A percentile compares a stretch with the other conserved stretches of the same genome.
phyloP scores from a whole-genome alignment of 345 rosid genomes.

The Odontarrhena argentea region DNA sequence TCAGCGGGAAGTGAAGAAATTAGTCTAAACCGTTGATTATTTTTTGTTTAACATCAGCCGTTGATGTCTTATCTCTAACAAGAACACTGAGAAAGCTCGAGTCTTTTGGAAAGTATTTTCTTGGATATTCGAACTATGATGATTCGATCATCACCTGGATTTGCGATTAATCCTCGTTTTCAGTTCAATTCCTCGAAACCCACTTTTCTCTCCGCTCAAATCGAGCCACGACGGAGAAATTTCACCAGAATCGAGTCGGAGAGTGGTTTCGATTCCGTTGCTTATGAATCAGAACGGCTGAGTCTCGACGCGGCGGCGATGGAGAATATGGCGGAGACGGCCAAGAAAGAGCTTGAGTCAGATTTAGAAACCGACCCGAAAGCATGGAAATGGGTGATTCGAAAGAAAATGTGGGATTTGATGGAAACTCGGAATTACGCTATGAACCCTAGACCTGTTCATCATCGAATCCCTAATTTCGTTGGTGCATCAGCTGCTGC shows the following conservation, averaged over 20 bases:
- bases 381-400: slow-evolving; percentile 92
- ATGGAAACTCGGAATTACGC: slow-evolving; percentile 76
- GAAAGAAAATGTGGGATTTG: slow-evolving; percentile 80
- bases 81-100: slow-evolving; percentile 15
- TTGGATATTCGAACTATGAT: slow-evolving; percentile 44
- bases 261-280: slow-evolving; percentile 51
- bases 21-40: slow-evolving; percentile 30
- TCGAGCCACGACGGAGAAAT: slow-evolving; percentile 15
- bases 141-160: slow-evolving; percentile 49
- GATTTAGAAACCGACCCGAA: slow-evolving; percentile 52
- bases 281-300: slow-evolving; percentile 67
- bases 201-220: slow-evolving; percentile 4
- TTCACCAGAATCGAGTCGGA: slow-evolving; percentile 37
- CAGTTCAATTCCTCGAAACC: background rate
- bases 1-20: slow-evolving; percentile 26
- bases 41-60: slow-evolving; percentile 3
- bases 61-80: slow-evolving; percentile 32
- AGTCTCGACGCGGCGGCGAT: slow-evolving; percentile 71
- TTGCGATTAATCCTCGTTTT: slow-evolving; percentile 25
- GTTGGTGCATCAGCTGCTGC: slow-evolving; percentile 83
- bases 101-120: slow-evolving; percentile 1
- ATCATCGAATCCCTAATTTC: slow-evolving; percentile 91
- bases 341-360: slow-evolving; percentile 47
- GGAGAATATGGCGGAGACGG: slow-evolving; percentile 64
- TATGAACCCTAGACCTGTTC: slow-evolving; percentile 85